phyloP scores from a whole-genome alignment of 805 yeast genomes.

The Ogataea siamensis region DNA sequence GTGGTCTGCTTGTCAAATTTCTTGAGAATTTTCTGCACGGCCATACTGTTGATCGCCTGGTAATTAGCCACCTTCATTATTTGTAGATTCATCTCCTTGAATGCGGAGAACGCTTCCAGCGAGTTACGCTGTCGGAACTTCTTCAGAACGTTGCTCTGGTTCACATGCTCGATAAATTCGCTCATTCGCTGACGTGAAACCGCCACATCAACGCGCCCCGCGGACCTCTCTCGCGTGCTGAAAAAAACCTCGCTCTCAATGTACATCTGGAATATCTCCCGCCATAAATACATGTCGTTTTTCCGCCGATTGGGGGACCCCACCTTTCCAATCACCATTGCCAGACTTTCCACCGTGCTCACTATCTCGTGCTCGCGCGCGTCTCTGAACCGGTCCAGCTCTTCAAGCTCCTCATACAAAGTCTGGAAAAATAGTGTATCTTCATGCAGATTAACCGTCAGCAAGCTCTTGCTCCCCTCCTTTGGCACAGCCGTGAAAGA shows the following conservation, averaged over 20 bases:
- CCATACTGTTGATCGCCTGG: slow-evolving; percentile 60
- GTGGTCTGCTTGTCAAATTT: slow-evolving; percentile 75
- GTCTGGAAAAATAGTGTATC: slow-evolving; percentile 61
- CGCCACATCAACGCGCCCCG: slow-evolving; percentile 44
- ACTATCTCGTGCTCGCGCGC: slow-evolving; percentile 44
- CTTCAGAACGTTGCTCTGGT: slow-evolving; percentile 36
- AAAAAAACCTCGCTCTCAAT: slow-evolving; percentile 67
- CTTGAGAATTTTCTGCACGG: slow-evolving; percentile 65
- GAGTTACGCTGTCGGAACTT: slow-evolving; percentile 48
- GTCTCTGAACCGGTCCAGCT: slow-evolving; percentile 42
- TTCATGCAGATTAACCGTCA: slow-evolving; percentile 44
- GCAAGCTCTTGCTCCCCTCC: slow-evolving; percentile 24
- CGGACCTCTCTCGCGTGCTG: slow-evolving; percentile 38
- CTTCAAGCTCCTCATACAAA: slow-evolving; percentile 52
- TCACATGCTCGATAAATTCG: slow-evolving; percentile 41
- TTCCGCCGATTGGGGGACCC: slow-evolving; percentile 42
- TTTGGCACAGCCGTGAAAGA: slow-evolving; percentile 10
- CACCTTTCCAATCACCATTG: slow-evolving; percentile 38
- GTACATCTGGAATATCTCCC: slow-evolving; percentile 63
- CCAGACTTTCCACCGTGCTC: slow-evolving; percentile 41
- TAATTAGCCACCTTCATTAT: slow-evolving; percentile 57
- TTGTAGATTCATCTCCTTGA: slow-evolving; percentile 51
- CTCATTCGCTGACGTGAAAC: slow-evolving; percentile 45
- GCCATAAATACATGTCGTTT: slow-evolving; percentile 65
- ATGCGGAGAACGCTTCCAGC: slow-evolving; percentile 44